Base-by-base conservation (phyloP, 1,284 basidiomycete genomes). In the Rhodotorula sp. region DNA sequence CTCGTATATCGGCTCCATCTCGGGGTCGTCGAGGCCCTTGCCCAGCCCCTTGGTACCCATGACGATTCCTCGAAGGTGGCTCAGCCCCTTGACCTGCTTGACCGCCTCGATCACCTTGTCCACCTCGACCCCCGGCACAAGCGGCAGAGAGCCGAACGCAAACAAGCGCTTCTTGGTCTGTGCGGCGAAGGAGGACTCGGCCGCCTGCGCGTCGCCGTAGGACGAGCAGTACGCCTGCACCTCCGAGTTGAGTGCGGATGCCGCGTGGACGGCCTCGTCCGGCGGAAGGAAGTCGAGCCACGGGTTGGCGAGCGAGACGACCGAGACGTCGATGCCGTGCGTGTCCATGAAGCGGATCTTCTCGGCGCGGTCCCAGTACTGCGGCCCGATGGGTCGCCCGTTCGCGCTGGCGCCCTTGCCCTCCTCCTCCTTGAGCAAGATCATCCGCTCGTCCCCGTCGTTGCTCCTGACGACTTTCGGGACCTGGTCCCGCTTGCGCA, bases 281-380 rank as follows among this genome's bases (percentile, higher is more conserved):
- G 90, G 85, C 8, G 88, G 80, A 44, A 93, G 84, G 79, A 92
- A 93, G 80, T 93, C 91, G 41, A 93, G 85, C 91, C 92, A 93
- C 19, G 92, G 91, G 78, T 93, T 93, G 44, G 92, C 92, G 80
- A 91, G 87, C 72, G 70, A 68, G 46, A 79, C 70, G 56, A 80
- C 60, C 72, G 72, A 65, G 4, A 67, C 81, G 79, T 90, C 87
- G 66, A 91, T 91, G 27, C 85, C 86, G 79, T 91, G 90, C 70
- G 81, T 85, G 78, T 91, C 86, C 90, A 91, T 91, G 81, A 91
- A 91, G 69, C 84, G 85, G 57, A 91, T 82, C 81, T 91, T 91
- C 79, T 91, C 88, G 66, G 87, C 84, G 68, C 89, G 83, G 74
- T 91, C 89, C 90, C 90, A 93, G 80, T 92, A 93, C 84, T 91